A percentile compares a stretch with the other conserved stretches of the same genome.
Evolutionary conservation across 768 basidiomycete species (phyloP).

Genomic region (Trametopsis cervina): DNA sequence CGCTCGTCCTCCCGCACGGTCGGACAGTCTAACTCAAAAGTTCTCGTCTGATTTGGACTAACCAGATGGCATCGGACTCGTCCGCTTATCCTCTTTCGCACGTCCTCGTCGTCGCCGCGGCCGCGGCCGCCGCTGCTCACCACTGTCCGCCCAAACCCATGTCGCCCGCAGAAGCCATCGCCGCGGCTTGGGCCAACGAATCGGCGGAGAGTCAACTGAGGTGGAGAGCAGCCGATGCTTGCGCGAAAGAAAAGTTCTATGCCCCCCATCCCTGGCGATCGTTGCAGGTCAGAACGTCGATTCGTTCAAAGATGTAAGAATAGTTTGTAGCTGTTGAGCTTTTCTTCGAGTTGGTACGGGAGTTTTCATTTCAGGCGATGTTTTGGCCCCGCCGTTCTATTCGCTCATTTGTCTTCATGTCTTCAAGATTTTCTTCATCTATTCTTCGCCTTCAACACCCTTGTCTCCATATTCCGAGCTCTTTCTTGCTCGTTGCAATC

Average conservation of each 20-base stretch:
- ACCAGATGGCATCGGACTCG: conserved; percentile 26
- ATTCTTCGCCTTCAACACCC: not conserved
- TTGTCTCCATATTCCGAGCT: not conserved
- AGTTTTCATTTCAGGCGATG: conserved; percentile 11
- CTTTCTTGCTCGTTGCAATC: not conserved
- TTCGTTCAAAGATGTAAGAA: conserved; percentile 47
- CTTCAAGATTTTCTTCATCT: conserved; percentile 2
- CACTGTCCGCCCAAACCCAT: conserved; percentile 18
- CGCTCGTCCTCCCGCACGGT: conserved; percentile 8
- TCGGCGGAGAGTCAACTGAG: conserved; percentile 49
- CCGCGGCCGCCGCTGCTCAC: conserved; percentile 8
- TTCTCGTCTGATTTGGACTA: not conserved
- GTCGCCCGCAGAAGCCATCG: conserved; percentile 58
- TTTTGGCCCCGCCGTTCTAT: conserved; percentile 3
- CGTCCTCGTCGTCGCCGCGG: conserved; percentile 18
- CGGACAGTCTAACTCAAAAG: conserved; percentile 9
- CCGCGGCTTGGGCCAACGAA: conserved; percentile 61
- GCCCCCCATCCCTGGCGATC: conserved; percentile 26
- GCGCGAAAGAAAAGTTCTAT: conserved; percentile 38
- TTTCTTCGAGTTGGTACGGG: conserved; percentile 5
- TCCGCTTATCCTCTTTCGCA: conserved; percentile 20
- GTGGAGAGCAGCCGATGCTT: conserved; percentile 53
- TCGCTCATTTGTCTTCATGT: conserved; percentile 8
- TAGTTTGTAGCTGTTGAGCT: conserved; percentile 10
- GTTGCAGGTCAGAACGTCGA: conserved; percentile 16